These are phyloP conservation scores for Xylaria castorea DNA, from an alignment of 495 filamentous ascomycete genomes.

Conservation along the genomic window DNA sequence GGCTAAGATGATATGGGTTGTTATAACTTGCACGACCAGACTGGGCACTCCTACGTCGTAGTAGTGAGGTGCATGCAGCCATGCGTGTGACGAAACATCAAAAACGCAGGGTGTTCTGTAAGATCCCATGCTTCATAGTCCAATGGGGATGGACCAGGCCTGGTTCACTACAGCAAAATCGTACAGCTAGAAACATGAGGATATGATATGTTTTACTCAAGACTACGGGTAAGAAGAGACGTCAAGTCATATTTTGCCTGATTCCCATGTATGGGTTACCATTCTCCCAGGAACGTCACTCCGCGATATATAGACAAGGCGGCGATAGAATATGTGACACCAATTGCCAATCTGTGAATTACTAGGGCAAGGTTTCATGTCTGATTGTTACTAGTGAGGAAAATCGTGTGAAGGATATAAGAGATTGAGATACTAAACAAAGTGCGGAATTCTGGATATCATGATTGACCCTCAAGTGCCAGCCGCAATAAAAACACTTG, in stretches of 20 bases:
- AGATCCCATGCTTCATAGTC: background rate
- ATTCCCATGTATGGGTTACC: background rate
- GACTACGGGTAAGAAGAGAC: background rate
- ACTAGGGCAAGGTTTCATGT: background rate
- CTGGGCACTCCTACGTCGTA: background rate
- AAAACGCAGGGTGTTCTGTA: background rate
- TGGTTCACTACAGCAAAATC: background rate
- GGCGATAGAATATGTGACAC: background rate
- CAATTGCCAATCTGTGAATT: background rate
- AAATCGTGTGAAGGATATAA: background rate
- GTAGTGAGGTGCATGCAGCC: background rate
- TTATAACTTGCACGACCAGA: background rate
- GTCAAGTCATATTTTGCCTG: background rate
- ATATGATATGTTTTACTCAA: background rate
- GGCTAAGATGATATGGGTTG: background rate
- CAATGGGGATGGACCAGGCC: background rate
- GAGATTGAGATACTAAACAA: background rate
- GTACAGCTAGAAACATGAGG: background rate
- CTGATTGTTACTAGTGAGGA: background rate
- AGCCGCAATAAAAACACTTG: background rate
- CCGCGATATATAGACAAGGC: background rate
- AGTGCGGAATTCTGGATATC: background rate
- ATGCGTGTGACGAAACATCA: background rate
- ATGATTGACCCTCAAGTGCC: background rate
- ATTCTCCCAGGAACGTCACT: background rate